Conservation (phyloP, 1,284 basidiomycete species). For the Tremellales sp. region DNA sequence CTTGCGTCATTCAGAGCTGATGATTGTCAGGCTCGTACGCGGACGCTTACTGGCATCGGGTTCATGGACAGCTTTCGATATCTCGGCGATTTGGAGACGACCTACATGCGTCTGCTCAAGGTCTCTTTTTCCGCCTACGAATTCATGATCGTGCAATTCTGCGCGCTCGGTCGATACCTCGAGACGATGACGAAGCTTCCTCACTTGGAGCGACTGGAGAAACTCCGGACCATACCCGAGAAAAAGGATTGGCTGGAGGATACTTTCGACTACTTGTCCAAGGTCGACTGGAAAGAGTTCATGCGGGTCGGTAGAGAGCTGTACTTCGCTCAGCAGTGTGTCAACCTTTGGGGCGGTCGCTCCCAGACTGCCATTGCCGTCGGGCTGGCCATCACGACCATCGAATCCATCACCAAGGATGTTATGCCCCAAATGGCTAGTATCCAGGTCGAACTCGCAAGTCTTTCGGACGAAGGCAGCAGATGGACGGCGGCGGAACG, state of each 20-base stretch:
- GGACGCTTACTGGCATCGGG: conserved; percentile 17
- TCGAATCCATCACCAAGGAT: conserved; percentile 10
- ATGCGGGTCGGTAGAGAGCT: conserved; percentile 23
- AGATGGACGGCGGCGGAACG: not conserved
- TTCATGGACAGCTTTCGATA: conserved; percentile 13
- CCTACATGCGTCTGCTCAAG: conserved; percentile 8
- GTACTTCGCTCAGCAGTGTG: conserved; percentile 30
- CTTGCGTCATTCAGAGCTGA: too few relatives aligned
- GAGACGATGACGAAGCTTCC: conserved; percentile 10
- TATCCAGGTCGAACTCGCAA: conserved; percentile 11
- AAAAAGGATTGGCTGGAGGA: conserved; percentile 12
- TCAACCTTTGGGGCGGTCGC: conserved; percentile 21
- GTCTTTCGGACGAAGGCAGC: conserved; percentile 4
- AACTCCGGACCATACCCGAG: conserved; percentile 10
- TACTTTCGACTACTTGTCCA: conserved; percentile 17
- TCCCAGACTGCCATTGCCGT: conserved; percentile 10
- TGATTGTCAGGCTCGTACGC: too few relatives aligned
- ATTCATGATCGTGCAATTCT: conserved; percentile 9
- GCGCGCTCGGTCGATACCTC: conserved; percentile 15
- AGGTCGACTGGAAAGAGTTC: conserved; percentile 20
- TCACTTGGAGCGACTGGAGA: conserved; percentile 7
- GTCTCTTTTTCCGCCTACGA: conserved; percentile 11
- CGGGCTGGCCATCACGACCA: conserved; percentile 19
- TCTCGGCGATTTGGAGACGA: conserved; percentile 6
- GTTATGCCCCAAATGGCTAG: conserved; percentile 10